Base-by-base conservation (phyloP, 192 early-diverging fungal species). In the Cetraspora pellucida region DNA sequence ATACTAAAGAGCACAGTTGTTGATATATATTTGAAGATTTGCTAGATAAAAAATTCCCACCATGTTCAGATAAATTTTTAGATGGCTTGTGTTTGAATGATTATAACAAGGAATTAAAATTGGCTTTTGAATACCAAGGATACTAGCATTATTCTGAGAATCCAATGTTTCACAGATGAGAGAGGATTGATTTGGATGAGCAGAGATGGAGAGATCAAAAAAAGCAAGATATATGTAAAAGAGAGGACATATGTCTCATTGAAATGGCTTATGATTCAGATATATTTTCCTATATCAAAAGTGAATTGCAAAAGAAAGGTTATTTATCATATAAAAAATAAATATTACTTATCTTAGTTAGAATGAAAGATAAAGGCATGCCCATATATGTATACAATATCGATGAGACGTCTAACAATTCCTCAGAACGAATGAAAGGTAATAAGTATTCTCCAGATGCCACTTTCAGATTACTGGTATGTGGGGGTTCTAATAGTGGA, bases 21-120 rank as follows among this genome's bases (percentile, higher is more conserved):
- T 54, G 28, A 28, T 71, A 52, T 54, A 52, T 52, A 54, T 71
- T 71, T 31, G 49, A 71, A 55, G 69, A 71, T 71, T n/a, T 71
- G 23, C 14, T 71, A 31, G 27, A 49, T 71, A 54, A 52, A 1
- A 67, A 67, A 17, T 67, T 67, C 5, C 21, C 65, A 67, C 4
- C 16, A 28, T 17, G 11, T 16, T 17, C 16, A 52, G 10, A 9
- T 13, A 25, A 16, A 16, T 71, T 71, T 28, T 71, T 71, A 8
- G n/a, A 71, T 71, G 66, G 66, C 0, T 7, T 68, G 37, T 9
- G n/a, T 46, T 25, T 68, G 0, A 25, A 64, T 5, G 50, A 11
- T 0, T 52, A 52, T 52, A 52, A 52, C 10, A 11, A 52, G 10
- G 50, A 61, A 61, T 61, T 61, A 43, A 10, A 43, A 71, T 71